These are phyloP conservation scores for Talaromyces sp. DNA, from an alignment of 2,329 filamentous ascomycete genomes.

Conservation along the genomic window DNA sequence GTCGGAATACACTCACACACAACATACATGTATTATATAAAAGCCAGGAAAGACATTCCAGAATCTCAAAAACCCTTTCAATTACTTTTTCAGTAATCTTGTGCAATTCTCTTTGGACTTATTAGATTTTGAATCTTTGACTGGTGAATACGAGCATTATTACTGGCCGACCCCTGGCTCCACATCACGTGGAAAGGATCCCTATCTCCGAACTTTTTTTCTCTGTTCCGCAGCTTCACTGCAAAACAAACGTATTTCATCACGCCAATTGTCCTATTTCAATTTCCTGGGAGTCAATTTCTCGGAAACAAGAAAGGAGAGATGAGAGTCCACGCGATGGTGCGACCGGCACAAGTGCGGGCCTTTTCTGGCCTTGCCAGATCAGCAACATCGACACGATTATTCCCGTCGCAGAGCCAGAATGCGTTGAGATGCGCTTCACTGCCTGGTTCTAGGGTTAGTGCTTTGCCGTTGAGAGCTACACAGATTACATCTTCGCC, in stretches of 20 bases:
- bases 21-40: constrained; percentile 16
- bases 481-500: constrained; percentile 5
- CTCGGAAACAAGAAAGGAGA: constrained; percentile 21
- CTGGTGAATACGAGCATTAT: constrained; percentile 1
- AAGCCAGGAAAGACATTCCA: background rate
- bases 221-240: background rate
- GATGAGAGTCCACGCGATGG: constrained; percentile 44
- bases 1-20: background rate
- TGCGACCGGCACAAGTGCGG: constrained; percentile 39
- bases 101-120: background rate
- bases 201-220: constrained; percentile 22
- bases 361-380: constrained; percentile 39
- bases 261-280: background rate
- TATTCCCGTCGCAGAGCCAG: constrained; percentile 35
- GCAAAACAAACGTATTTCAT: background rate
- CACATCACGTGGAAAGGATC: constrained; percentile 21
- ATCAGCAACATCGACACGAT: constrained; percentile 30
- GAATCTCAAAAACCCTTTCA: constrained; percentile 1
- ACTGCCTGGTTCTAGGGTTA: constrained; percentile 36
- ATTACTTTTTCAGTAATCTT: background rate
- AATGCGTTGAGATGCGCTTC: constrained; percentile 42
- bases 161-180: constrained; percentile 18
- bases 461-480: constrained; percentile 28
- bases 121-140: background rate
- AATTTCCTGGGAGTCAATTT: background rate